Conservation (phyloP, 345 rosid genomes). For the Eucalyptus regnans region DNA sequence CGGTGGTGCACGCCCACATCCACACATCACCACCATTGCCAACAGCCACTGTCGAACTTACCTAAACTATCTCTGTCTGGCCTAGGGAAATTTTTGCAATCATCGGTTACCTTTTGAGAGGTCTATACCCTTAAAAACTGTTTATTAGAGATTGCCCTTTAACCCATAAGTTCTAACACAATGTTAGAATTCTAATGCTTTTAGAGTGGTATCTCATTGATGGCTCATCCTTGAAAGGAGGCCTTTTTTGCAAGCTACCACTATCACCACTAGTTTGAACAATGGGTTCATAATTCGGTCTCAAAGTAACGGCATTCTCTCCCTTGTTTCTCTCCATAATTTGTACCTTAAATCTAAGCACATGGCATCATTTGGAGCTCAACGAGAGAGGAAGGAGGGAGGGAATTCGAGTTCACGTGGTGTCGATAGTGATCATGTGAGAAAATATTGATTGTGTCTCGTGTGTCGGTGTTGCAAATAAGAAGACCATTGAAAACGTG, state of each 20-base stretch:
- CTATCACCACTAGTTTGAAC: background rate
- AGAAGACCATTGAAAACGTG: too few species aligned
- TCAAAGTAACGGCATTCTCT: background rate
- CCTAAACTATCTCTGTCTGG: background rate
- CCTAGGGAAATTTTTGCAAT: too few species aligned
- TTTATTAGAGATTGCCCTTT: accelerated
- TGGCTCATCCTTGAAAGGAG: too few species aligned
- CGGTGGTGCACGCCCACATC: background rate
- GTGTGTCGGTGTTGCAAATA: too few species aligned
- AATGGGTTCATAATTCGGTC: background rate
- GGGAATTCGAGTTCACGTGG: accelerated
- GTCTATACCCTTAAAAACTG: too few species aligned
- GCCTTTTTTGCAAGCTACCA: too few species aligned
- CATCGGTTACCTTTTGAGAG: too few species aligned
- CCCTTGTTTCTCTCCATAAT: background rate
- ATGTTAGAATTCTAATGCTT: too few species aligned
- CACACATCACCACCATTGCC: background rate
- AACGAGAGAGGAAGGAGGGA: background rate
- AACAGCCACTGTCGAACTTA: accelerated
- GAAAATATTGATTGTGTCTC: too few species aligned
- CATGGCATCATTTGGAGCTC: background rate
- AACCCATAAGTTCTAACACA: accelerated
- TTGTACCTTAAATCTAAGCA: background rate
- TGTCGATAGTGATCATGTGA: background rate
- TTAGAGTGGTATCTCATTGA: accelerated